Conservation (phyloP, 768 basidiomycete species). For the Kwoniella dejecticola region DNA sequence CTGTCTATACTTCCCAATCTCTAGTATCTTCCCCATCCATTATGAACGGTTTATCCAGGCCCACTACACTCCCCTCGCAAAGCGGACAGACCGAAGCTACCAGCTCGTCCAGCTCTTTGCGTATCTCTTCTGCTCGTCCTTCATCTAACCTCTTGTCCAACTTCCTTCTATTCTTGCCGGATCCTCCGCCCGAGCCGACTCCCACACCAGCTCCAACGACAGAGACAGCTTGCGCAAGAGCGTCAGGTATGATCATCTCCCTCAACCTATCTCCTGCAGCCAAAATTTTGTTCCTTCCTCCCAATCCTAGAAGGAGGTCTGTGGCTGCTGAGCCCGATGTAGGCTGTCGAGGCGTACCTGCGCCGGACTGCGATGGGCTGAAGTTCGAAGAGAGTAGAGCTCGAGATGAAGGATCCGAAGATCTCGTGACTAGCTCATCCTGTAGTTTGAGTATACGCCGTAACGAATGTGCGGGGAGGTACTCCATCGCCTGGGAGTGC, state of each 20-base stretch:
- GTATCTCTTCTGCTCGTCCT: conserved; percentile 70
- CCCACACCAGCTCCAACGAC: conserved; percentile 42
- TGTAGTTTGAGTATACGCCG: conserved; percentile 85
- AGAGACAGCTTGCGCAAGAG: conserved; percentile 79
- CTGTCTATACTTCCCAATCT: conserved; percentile 46
- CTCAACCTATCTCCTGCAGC: conserved; percentile 86
- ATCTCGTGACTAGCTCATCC: conserved; percentile 70
- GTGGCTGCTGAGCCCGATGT: conserved; percentile 46
- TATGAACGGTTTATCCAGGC: conserved; percentile 80
- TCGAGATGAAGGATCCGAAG: conserved; percentile 39
- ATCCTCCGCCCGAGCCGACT: conserved; percentile 38
- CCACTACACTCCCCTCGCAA: conserved; percentile 81
- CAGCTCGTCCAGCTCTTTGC: conserved; percentile 83
- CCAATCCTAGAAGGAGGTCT: conserved; percentile 48
- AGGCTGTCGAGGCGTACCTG: conserved; percentile 22
- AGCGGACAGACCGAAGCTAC: conserved; percentile 87
- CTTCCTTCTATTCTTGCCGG: conserved; percentile 58
- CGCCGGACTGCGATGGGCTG: conserved; percentile 31
- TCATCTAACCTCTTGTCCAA: conserved; percentile 60
- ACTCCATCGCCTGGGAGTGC: conserved; percentile 76
- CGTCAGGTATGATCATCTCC: conserved; percentile 91
- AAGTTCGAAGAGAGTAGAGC: conserved; percentile 43
- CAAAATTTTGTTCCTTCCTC: conserved; percentile 64
- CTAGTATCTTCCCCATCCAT: conserved; percentile 72
- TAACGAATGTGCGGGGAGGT: conserved; percentile 75